Evolutionary conservation across 176 grass and related monocot species (phyloP), one percentile per base, ranked within the genome.

Genomic region (Paspalum vaginatum): DNA sequence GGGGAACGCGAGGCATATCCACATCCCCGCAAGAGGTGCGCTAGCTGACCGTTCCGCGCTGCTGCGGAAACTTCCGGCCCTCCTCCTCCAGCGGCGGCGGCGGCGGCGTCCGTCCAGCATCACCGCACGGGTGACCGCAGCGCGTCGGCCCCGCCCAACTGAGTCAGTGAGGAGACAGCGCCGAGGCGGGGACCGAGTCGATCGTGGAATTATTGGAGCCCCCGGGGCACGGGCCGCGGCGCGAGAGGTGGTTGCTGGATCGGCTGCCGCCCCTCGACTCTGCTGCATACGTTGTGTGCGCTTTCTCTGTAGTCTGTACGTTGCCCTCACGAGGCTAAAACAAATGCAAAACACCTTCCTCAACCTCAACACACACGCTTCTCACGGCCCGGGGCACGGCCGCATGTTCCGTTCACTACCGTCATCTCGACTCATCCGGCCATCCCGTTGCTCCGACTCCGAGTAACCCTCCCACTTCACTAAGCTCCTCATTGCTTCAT

Each of bases 201-300:
- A n/a, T n/a, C 13, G 24, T 75, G 64, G 75, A 88, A 88, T 88
- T 74, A 88, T 88, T 79, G 75, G 74, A 68, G 55, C 5, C 47
- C 52, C 77, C n/a, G 11, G 72, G 39, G n/a, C n/a, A 15, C 46
- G 70, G 37, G 22, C n/a, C n/a, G 18, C 47, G 2, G 20, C 47
- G 16, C 9, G 21, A 18, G 8, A 68, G n/a, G 1, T 32, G 32
- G 21, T 43, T 52, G 44, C 9, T 32, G 69, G 75, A 84, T 88
- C 32, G 32, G 32, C 32, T 32, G 32, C 32, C 32, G 32, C 32
- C 32, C 3, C 32, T 32, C 32, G 3, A 32, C 32, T 32, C 32
- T 32, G 57, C 20, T 25, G 61, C 56, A 5, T 2, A 0, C 1
- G 0, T 1, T 15, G 37, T 75, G 61, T 75, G 2, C 17, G 55